Base-by-base conservation (phyloP, 2,329 filamentous ascomycete species). In the Fusarium oligoseptatum region DNA sequence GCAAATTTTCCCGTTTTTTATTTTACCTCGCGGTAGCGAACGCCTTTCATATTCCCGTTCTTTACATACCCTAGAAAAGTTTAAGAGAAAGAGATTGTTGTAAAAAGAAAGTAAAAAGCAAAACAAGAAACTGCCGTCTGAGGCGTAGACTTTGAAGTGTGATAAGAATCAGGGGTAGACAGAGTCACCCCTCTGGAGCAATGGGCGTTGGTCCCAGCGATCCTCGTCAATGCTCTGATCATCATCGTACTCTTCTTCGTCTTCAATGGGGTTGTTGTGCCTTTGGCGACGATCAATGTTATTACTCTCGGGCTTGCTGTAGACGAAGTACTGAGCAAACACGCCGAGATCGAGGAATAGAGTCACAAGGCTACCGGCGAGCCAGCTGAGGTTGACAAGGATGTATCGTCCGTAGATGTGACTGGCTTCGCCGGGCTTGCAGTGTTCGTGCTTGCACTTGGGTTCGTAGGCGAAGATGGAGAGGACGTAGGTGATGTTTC, bases 381-480 rank as follows among this genome's bases (percentile, higher is more conserved):
- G 80, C 97, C 97, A 99, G 75, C 93, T 95, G 34, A 95, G 85
- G 82, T 98, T 99, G 37, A 98, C 93, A 9, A 96, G 88, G 34
- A 98, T 92, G 84, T 98, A 98, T 71, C 88, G 87, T 32, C 89
- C 91, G 82, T 98, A 98, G 14, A 95, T 87, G 1, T 81, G 84
- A 12, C 82, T 80, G 1, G 90, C 89, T 83, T 97, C 94, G 0
- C 92, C 93, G 0, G 87, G 84, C 29, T 81, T 82, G 84, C 95
- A 98, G 15, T 82, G 68, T 75, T 84, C 76, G 29, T 80, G 80
- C 34, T 80, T 81, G 73, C 94, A 97, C 34, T 89, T 85, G 0
- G 95, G 94, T 68, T 95, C 94, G 80, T 95, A 98, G 1, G 95
- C 95, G 73, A 98, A 88, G 76, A 99, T 98, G 41, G 93, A 95